These are phyloP conservation scores for Circinella umbellata DNA, from an alignment of 371 early-diverging fungal species.

Conservation along the genomic window DNA sequence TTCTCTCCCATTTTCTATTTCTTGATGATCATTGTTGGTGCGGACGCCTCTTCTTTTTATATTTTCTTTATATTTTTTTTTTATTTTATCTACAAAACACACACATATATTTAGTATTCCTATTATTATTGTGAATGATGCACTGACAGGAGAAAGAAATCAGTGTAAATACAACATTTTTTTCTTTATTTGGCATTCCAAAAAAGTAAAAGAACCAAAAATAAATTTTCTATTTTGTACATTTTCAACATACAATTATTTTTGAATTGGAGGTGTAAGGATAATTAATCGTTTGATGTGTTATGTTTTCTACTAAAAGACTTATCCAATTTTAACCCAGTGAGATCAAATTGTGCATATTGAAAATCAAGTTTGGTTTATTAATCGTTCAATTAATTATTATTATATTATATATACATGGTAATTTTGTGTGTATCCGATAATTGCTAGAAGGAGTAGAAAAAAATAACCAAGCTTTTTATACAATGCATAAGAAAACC, in stretches of 20 bases:
- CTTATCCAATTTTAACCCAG: too few relatives aligned
- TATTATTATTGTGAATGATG: constrained; percentile 31
- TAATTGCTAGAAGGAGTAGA: too few relatives aligned
- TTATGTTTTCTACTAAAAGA: too few relatives aligned
- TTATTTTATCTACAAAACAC: neutral
- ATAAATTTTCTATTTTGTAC: neutral
- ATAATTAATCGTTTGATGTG: too few relatives aligned
- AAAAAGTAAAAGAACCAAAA: neutral
- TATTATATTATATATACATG: too few relatives aligned
- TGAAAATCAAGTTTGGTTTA: too few relatives aligned
- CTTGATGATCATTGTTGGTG: constrained; percentile 48
- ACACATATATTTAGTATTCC: constrained; percentile 1
- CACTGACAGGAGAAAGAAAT: constrained; percentile 44
- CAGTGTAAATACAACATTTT: constrained; percentile 14
- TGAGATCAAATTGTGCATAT: too few relatives aligned
- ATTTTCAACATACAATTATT: neutral
- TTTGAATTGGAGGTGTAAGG: too few relatives aligned
- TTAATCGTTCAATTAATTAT: too few relatives aligned
- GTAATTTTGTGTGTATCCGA: too few relatives aligned
- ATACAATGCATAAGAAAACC: too few relatives aligned
- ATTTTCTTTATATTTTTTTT: neutral
- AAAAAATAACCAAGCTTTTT: too few relatives aligned
- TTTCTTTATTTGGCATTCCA: constrained; percentile 13
- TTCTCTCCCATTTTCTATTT: constrained; percentile 20
- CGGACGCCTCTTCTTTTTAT: constrained; percentile 31